Evolutionary conservation across 352 stramenopile genomes (phyloP).

Genomic region (Phytopythium vexans): DNA sequence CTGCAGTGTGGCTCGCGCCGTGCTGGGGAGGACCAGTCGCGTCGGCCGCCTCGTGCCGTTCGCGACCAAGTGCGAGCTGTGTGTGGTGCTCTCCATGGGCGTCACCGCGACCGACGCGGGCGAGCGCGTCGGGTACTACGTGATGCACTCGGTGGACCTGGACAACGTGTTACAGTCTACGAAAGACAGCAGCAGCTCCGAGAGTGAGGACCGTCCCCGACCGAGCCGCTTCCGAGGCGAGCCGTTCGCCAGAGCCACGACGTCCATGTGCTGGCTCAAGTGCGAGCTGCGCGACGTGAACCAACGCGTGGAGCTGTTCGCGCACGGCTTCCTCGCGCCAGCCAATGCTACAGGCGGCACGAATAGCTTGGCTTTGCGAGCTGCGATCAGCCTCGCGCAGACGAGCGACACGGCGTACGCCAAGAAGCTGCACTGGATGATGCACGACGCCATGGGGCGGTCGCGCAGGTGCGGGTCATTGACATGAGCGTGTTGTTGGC

Average conservation of each 20-base stretch:
- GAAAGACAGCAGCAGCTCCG: neutral
- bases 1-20: constrained; percentile 29
- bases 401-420: constrained; percentile 34
- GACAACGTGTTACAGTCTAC: constrained; percentile 5
- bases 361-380: constrained; percentile 19
- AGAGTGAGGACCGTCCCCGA: too few relatives aligned
- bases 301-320: constrained; percentile 28
- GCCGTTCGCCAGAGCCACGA: constrained; percentile 21
- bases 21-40: constrained; percentile 16
- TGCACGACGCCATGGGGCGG: constrained; percentile 24
- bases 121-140: constrained; percentile 34
- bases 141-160: constrained; percentile 38
- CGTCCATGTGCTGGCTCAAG: constrained; percentile 40
- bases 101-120: constrained; percentile 17
- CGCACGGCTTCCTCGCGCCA: constrained; percentile 35
- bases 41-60: constrained; percentile 20
- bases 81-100: constrained; percentile 29
- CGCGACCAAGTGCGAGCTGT: constrained; percentile 27
- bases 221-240: neutral
- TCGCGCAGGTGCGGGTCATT: constrained; percentile 17
- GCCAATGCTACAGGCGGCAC: constrained; percentile 29
- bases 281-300: constrained; percentile 26
- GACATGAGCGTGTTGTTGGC: neutral
- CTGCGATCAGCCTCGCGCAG: constrained; percentile 19
- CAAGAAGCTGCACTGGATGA: constrained; percentile 49